These are phyloP conservation scores for Populus hybrid DNA, from an alignment of 441 rosid species.

Conservation along the genomic window DNA sequence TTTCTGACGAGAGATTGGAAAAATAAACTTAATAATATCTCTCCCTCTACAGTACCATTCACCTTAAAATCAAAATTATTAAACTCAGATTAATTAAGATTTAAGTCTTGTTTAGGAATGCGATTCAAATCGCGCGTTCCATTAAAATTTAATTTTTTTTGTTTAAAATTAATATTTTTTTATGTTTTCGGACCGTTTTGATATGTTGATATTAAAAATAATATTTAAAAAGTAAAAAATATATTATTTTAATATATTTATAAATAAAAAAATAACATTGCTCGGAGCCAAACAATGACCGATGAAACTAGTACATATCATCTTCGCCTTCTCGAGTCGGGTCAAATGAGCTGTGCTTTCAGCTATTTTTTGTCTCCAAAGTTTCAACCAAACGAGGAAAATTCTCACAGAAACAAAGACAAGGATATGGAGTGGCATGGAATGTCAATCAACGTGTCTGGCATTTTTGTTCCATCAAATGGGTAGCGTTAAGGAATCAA, in stretches of 20 bases:
- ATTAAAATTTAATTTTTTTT: too few relatives aligned
- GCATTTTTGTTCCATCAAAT: not conserved
- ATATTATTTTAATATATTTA: too few relatives aligned
- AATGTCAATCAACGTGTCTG: not conserved
- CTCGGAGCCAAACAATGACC: too few relatives aligned
- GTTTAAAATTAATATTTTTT: too few relatives aligned
- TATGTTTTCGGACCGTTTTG: too few relatives aligned
- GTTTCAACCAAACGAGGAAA: not conserved
- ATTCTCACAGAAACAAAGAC: not conserved
- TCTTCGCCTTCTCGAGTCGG: not conserved
- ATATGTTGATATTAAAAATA: rapidly evolving
- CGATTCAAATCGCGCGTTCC: rapidly evolving
- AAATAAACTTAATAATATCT: too few relatives aligned
- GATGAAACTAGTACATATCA: too few relatives aligned
- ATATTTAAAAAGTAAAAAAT: too few relatives aligned
- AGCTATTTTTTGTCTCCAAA: not conserved
- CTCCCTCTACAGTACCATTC: conserved; percentile 1
- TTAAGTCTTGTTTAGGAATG: too few relatives aligned
- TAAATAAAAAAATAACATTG: too few relatives aligned
- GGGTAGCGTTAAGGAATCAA: not conserved
- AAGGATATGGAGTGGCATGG: not conserved
- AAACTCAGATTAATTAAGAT: too few relatives aligned
- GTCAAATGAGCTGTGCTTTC: not conserved
- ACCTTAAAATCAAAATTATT: too few relatives aligned
- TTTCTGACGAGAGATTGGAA: conserved; percentile 29